Base-by-base conservation (phyloP, 441 rosid genomes). In the Pelargonium myrrhifolium region DNA sequence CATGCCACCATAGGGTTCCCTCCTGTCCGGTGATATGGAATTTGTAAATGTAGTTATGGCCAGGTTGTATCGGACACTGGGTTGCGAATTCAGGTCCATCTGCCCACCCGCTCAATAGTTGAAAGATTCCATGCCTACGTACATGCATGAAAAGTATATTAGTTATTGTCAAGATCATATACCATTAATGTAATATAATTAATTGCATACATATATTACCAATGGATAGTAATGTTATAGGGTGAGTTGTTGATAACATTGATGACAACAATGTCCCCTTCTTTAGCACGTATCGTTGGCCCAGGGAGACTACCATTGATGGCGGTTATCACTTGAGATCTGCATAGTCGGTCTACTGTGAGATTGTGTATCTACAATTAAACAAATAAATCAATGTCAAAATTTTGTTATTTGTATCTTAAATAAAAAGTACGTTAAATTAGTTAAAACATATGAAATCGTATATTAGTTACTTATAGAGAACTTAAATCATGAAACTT, bases 121-220 rank as follows among this genome's bases (percentile, higher is more conserved):
- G 97, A 47, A 90, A 85, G 39, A 93, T 45, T 28, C 98, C 98
- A 64, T 93, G 98, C 97, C 97, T 93, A 45, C 37, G n/a, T n/a
- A n/a, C n/a, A n/a, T n/a, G n/a, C n/a, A n/a, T n/a, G n/a, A n/a
- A n/a, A n/a, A n/a, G n/a, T n/a, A n/a, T n/a, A n/a, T n/a, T n/a
- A n/a, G n/a, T n/a, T n/a, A n/a, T n/a, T n/a, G n/a, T n/a, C n/a
- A n/a, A n/a, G n/a, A n/a, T n/a, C n/a, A n/a, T n/a, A n/a, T n/a
- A n/a, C n/a, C n/a, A n/a, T n/a, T n/a, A n/a, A n/a, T n/a, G n/a
- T n/a, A n/a, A n/a, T n/a, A n/a, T n/a, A n/a, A n/a, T n/a, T n/a
- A n/a, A n/a, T n/a, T n/a, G n/a, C n/a, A n/a, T n/a, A n/a, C n/a
- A n/a, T n/a, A n/a, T n/a, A n/a, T 70, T 84, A 92, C 98, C 98